These are phyloP conservation scores for Scytalidium sp. DNA, from an alignment of 2,329 filamentous ascomycete genomes.

Conservation along the genomic window DNA sequence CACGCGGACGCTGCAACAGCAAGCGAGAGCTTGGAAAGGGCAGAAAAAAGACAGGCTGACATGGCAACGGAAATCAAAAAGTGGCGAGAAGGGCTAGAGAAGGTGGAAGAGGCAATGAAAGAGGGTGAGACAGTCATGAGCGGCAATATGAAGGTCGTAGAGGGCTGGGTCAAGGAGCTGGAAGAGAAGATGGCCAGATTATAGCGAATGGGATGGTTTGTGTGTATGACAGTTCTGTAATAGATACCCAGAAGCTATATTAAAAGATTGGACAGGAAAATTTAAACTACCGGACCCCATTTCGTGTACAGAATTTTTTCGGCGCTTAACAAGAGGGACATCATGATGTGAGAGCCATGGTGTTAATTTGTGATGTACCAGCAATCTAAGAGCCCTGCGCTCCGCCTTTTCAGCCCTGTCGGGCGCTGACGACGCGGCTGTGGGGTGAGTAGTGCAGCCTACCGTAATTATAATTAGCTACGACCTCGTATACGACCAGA, in stretches of 20 bases:
- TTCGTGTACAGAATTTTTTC: too few relatives aligned
- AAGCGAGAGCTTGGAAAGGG: slow-evolving; percentile 68
- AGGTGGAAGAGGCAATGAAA: slow-evolving; percentile 72
- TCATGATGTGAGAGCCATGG: too few relatives aligned
- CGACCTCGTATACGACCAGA: too few relatives aligned
- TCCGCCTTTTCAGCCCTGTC: neutral
- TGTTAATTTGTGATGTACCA: too few relatives aligned
- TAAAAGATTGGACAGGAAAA: neutral
- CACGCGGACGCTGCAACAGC: slow-evolving; percentile 86
- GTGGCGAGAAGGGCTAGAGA: slow-evolving; percentile 79
- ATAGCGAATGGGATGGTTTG: slow-evolving; percentile 1
- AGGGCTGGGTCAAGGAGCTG: slow-evolving; percentile 83
- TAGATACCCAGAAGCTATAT: slow-evolving; percentile 23
- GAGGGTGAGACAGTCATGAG: slow-evolving; percentile 68
- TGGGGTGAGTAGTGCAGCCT: too few relatives aligned
- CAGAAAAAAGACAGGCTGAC: slow-evolving; percentile 78
- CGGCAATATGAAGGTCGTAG: slow-evolving; percentile 79
- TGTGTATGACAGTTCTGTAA: slow-evolving; percentile 2
- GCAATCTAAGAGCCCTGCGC: too few relatives aligned
- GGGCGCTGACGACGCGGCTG: neutral
- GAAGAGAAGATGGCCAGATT: slow-evolving; percentile 69
- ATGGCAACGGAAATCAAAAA: slow-evolving; percentile 80
- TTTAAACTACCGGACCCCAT: neutral
- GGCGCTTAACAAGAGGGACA: too few relatives aligned
- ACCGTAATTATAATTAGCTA: too few relatives aligned